Base-by-base conservation (phyloP, 140 eudicot genomes). In the Eryngium alpinum region DNA sequence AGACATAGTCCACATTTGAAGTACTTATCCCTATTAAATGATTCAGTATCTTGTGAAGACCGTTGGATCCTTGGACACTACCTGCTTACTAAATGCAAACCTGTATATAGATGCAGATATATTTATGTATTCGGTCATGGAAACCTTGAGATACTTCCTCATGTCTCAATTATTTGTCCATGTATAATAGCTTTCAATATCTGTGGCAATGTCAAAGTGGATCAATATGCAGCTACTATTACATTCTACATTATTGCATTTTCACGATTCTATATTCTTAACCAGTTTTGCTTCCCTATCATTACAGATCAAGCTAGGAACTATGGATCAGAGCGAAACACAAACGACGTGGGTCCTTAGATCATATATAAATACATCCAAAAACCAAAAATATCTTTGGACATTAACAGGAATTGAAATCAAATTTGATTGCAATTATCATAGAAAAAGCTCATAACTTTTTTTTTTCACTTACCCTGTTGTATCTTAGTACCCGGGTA, bases 1-100 rank as follows among this genome's bases (percentile, higher is more conserved):
- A 50, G 33, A 31, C 65, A 44, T 43, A 67, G 72, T 56, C 71
- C 73, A 80, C 49, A 32, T 43, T 78, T 83, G 27, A 28, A 81
- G 70, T 77, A 34, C 56, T 24, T 81, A 14, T 72, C 82, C 46
- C 71, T 72, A 71, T 21, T 76, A 9, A 81, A 80, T 76, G 84
- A 83, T 69, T 83, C 81, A 63, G 86, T 86, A 52, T 85, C 90
- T 69, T 91, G 98, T 81, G 92, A 90, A 85, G 89, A 90, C 81
- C 80, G 90, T 91, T 77, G 98, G 98, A 33, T 93, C 98, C 38
- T 91, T 90, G 80, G 91, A 93, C 70, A 91, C 91, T 33, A 91
- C 98, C 52, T 93, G 98, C 84, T 71, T 91, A 80, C 82, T 93
- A 77, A 93, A 86, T 46, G 83, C 93, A 38, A 84, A 90, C 74